A percentile compares a stretch with the other conserved stretches of the same genome.
phyloP scores from a whole-genome alignment of 805 yeast genomes.

The Candida cerambycidarum region DNA sequence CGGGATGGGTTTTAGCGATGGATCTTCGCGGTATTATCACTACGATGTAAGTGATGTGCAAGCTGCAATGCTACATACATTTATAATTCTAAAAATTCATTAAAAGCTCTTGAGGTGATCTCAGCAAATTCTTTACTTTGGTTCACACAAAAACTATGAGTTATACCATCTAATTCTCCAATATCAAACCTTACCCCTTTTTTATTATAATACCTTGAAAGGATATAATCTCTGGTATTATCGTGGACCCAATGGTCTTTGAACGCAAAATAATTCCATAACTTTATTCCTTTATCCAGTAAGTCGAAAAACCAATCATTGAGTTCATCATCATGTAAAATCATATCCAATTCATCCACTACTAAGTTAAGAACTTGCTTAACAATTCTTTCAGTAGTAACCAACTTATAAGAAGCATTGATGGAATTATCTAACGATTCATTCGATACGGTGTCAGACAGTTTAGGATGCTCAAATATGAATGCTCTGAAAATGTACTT shows the following conservation, averaged over 20 bases:
- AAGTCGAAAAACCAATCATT: constrained; percentile 47
- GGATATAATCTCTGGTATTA: constrained; percentile 46
- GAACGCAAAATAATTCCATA: constrained; percentile 62
- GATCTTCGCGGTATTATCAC: too few species aligned
- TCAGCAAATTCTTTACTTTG: constrained; percentile 53
- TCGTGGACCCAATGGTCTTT: constrained; percentile 67
- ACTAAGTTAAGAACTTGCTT: constrained; percentile 59
- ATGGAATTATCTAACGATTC: constrained; percentile 30
- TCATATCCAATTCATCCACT: constrained; percentile 54
- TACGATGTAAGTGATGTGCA: too few species aligned
- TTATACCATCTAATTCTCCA: constrained; percentile 31
- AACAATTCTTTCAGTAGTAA: constrained; percentile 44
- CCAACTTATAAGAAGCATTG: constrained; percentile 42
- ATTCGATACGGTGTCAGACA: constrained; percentile 17
- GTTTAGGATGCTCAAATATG: constrained; percentile 19
- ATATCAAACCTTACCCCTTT: constrained; percentile 4
- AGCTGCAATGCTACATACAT: neutral
- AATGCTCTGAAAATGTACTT: constrained; percentile 20
- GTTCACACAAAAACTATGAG: constrained; percentile 62
- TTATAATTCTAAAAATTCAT: neutral
- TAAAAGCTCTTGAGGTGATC: constrained; percentile 25
- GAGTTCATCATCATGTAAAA: constrained; percentile 48
- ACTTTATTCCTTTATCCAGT: constrained; percentile 21
- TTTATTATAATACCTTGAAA: constrained; percentile 28
- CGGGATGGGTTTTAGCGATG: too few species aligned